Evolutionary conservation across 345 rosid genomes (phyloP).

Genomic region (Hibiscus tridactylites): DNA sequence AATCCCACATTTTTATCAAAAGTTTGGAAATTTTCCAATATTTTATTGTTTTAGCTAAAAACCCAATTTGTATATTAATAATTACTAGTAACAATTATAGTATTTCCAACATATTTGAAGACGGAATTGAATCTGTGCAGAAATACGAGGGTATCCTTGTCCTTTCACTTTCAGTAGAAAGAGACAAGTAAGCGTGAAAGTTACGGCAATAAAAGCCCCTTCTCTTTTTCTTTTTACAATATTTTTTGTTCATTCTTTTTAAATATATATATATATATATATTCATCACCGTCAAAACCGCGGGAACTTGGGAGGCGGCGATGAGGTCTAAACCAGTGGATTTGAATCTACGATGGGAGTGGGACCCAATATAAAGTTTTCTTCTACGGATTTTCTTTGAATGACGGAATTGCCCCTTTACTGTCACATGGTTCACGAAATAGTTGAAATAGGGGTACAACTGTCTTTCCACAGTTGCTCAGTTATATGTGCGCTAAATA

Average conservation of each 20-base stretch:
- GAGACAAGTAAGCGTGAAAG: constrained; percentile 3
- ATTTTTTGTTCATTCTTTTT: not conserved
- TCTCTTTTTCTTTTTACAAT: not conserved
- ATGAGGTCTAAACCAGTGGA: constrained; percentile 22
- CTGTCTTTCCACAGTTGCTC: not conserved
- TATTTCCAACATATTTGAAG: not conserved
- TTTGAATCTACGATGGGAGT: not conserved
- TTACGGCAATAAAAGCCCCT: not conserved
- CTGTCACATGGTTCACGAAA: not conserved
- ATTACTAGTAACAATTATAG: not conserved
- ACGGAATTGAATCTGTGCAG: not conserved
- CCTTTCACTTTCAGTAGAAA: not conserved
- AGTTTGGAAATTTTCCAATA: too few species aligned
- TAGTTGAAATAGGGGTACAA: constrained; percentile 8
- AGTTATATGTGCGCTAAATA: not conserved
- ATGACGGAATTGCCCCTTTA: not conserved
- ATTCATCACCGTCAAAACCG: constrained; percentile 30
- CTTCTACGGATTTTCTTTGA: not conserved
- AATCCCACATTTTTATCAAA: not conserved
- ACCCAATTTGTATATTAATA: not conserved
- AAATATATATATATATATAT: not conserved
- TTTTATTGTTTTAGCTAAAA: not conserved
- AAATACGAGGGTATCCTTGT: constrained; percentile 16
- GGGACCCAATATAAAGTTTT: constrained; percentile 14
- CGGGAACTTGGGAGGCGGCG: constrained; percentile 24